These are phyloP conservation scores for Wallacemonas sp. DNA, from an alignment of 208 protist genomes.

Conservation along the genomic window DNA sequence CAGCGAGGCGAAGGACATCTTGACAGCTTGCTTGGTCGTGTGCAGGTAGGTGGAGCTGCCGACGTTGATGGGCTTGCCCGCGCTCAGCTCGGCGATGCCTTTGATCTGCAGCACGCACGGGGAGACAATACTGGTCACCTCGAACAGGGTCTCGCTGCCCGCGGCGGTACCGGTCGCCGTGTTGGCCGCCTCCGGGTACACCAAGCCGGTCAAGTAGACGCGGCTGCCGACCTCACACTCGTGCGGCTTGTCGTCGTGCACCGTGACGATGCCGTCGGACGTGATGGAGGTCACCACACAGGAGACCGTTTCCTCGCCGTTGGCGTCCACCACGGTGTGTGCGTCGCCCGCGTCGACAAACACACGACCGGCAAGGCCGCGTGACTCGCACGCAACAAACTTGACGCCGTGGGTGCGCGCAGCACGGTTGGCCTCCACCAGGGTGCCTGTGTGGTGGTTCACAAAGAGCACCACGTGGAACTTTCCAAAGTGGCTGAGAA, in stretches of 20 bases:
- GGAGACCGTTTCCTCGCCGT: conserved; percentile 83
- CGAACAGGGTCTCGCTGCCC: conserved; percentile 54
- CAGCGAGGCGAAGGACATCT: conserved; percentile 62
- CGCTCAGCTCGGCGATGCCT: conserved; percentile 33
- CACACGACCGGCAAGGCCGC: conserved; percentile 73
- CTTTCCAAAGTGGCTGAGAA: conserved; percentile 18
- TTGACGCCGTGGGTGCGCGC: conserved; percentile 65
- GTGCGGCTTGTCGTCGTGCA: conserved; percentile 89
- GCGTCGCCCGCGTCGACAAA: conserved; percentile 82
- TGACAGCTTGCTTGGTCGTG: conserved; percentile 83
- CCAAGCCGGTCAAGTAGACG: conserved; percentile 83
- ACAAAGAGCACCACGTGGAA: conserved; percentile 84
- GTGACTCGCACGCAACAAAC: conserved; percentile 85
- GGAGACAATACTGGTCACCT: conserved; percentile 73
- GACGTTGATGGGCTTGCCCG: conserved; percentile 33
- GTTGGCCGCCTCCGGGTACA: conserved; percentile 47
- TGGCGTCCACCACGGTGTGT: conserved; percentile 73
- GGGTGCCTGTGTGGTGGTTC: conserved; percentile 59
- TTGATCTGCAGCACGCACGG: conserved; percentile 67
- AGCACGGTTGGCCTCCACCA: conserved; percentile 54
- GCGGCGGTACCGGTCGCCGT: conserved; percentile 21
- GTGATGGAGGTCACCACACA: conserved; percentile 81
- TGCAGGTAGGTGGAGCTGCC: conserved; percentile 86
- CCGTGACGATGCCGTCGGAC: conserved; percentile 67
- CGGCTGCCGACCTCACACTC: conserved; percentile 82